These are phyloP conservation scores for Dipteronia dyeriana DNA, from an alignment of 345 rosid species.

Conservation along the genomic window DNA sequence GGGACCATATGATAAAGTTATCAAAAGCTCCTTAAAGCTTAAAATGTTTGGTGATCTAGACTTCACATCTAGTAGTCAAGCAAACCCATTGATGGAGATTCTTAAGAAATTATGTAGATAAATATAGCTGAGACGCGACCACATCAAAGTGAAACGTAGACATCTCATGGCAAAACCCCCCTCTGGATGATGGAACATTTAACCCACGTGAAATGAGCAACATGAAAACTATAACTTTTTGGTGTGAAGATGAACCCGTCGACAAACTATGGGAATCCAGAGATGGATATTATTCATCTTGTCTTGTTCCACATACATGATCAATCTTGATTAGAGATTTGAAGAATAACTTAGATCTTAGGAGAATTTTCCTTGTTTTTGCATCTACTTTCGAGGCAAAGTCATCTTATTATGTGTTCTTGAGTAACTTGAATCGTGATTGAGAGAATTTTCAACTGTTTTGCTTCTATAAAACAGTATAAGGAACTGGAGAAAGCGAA, in stretches of 20 bases:
- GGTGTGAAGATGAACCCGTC: background rate
- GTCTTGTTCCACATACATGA: constrained; percentile 2
- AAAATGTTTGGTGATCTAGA: background rate
- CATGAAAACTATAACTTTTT: background rate
- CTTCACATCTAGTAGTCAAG: background rate
- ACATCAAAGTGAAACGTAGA: too few species aligned
- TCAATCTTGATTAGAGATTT: constrained; percentile 6
- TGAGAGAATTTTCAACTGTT: background rate
- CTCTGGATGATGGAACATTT: background rate
- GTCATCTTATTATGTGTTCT: background rate
- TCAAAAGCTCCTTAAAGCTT: background rate
- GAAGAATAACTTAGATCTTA: constrained; percentile 15
- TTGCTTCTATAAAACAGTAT: background rate
- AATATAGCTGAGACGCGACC: too few species aligned
- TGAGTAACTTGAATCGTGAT: too few species aligned
- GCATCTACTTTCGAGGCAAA: background rate
- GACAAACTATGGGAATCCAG: constrained; percentile 9
- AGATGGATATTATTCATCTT: constrained; percentile 16
- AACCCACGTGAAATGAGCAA: constrained; percentile 5
- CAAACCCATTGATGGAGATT: constrained; percentile 2
- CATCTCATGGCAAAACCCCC: background rate
- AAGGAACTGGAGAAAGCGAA: background rate
- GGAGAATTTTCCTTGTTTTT: background rate
- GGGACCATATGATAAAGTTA: background rate
- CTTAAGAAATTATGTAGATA: background rate